A percentile compares a stretch with the other conserved stretches of the same genome.
These are phyloP conservation scores for Exophiala spinifera DNA, from an alignment of 2,329 filamentous ascomycete species.

Conservation along the genomic window DNA sequence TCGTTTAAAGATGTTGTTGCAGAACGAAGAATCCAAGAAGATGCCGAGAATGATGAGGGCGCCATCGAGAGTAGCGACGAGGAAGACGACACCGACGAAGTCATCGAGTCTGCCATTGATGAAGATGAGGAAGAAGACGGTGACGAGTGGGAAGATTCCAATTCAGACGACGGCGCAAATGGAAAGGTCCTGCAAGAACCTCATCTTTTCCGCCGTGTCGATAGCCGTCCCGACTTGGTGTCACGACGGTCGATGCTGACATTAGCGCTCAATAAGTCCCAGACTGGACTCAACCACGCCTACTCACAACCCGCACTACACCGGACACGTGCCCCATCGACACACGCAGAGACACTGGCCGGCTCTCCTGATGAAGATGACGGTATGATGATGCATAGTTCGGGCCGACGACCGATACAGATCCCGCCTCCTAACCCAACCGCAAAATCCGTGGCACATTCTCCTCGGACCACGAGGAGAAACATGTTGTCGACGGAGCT, in stretches of 20 bases:
- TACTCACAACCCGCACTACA: constrained; percentile 45
- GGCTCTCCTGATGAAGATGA: constrained; percentile 49
- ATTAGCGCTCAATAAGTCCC: constrained; percentile 65
- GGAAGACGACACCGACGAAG: constrained; percentile 60
- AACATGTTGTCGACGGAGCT: constrained; percentile 96
- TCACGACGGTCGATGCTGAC: constrained; percentile 87
- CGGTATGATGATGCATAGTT: constrained; percentile 27
- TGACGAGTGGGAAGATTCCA: constrained; percentile 61
- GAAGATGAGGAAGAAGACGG: constrained; percentile 61
- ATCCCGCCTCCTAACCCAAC: constrained; percentile 22
- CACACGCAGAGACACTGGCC: constrained; percentile 50
- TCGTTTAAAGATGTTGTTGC: constrained; percentile 77
- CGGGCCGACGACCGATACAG: constrained; percentile 22
- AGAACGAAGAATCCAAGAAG: constrained; percentile 62
- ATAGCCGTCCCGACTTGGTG: constrained; percentile 79
- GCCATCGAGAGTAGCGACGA: constrained; percentile 59
- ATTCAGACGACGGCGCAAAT: constrained; percentile 77
- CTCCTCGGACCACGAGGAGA: constrained; percentile 83
- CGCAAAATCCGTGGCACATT: constrained; percentile 63
- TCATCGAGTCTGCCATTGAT: constrained; percentile 80
- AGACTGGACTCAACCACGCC: constrained; percentile 14
- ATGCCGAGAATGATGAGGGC: constrained; percentile 52
- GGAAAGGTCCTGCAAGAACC: constrained; percentile 76
- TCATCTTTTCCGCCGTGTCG: constrained; percentile 82
- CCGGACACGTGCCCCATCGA: constrained; percentile 60